Conservation (phyloP, 1,139 yeast genomes). For the Saccharomyces hybrid region DNA sequence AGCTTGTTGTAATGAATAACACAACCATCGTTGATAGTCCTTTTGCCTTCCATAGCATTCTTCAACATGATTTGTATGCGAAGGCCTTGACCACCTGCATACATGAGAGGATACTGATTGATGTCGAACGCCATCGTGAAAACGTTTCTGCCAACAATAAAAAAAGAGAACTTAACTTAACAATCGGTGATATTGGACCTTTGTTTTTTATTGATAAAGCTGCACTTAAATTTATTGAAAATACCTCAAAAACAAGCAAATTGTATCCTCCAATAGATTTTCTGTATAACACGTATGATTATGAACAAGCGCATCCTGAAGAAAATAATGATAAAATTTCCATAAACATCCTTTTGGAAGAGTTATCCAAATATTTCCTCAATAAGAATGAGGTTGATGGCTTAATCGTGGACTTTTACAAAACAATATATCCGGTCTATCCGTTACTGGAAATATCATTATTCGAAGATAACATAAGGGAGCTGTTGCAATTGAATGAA, state of each 20-base stretch:
- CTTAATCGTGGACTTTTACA: slow-evolving; percentile 15
- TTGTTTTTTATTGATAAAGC: slow-evolving; percentile 6
- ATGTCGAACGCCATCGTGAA: neutral
- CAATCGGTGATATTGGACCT: neutral
- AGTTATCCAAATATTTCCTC: neutral
- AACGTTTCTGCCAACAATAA: neutral
- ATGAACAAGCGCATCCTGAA: slow-evolving; percentile 4
- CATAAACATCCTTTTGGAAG: neutral
- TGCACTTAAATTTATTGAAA: neutral
- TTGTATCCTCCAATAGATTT: neutral
- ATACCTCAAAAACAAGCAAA: neutral
- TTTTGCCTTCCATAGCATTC: slow-evolving; percentile 10
- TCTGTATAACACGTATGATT: neutral
- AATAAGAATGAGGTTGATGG: slow-evolving; percentile 5
- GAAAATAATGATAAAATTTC: slow-evolving; percentile 8
- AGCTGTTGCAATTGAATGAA: slow-evolving; percentile 6
- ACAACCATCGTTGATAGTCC: slow-evolving; percentile 14
- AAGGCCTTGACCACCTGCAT: slow-evolving; percentile 12
- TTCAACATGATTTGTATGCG: slow-evolving; percentile 14
- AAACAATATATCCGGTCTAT: slow-evolving; percentile 18
- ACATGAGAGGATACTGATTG: slow-evolving; percentile 13
- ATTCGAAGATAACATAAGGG: slow-evolving; percentile 14
- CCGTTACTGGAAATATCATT: slow-evolving; percentile 18
- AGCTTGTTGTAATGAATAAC: slow-evolving; percentile 12
- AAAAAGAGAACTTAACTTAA: neutral